Evolutionary conservation across 2,329 filamentous ascomycete genomes (phyloP).

Genomic region (Colletotrichum trifolii): DNA sequence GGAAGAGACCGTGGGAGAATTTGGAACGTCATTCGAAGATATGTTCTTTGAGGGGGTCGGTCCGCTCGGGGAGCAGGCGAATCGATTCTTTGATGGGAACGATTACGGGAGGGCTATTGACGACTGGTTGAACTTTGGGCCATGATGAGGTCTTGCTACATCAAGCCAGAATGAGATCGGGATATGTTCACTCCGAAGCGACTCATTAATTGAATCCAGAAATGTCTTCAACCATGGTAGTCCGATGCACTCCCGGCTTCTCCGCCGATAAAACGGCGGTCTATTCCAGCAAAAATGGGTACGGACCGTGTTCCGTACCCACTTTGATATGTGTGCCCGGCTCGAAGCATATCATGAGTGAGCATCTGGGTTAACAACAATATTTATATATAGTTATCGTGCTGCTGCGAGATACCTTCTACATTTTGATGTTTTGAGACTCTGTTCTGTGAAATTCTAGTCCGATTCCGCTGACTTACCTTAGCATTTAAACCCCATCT

Average conservation of each 20-base stretch:
- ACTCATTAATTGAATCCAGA: too few species aligned
- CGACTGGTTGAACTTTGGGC: constrained; percentile 44
- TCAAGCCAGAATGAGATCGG: background rate
- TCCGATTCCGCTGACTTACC: background rate
- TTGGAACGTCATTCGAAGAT: constrained; percentile 35
- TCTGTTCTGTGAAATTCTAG: too few species aligned
- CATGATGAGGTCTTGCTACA: background rate
- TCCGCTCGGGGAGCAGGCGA: constrained; percentile 40
- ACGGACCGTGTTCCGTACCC: constrained; percentile 24
- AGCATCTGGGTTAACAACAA: background rate
- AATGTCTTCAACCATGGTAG: too few species aligned
- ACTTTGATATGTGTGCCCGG: background rate
- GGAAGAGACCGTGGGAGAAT: background rate
- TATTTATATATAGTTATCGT: too few species aligned
- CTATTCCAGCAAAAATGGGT: background rate
- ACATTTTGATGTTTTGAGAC: too few species aligned
- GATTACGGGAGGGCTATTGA: constrained; percentile 50
- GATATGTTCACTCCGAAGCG: background rate
- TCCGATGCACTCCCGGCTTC: background rate
- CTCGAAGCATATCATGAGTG: background rate
- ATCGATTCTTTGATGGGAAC: constrained; percentile 46
- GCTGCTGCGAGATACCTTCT: too few species aligned
- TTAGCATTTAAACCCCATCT: background rate
- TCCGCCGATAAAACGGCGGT: background rate
- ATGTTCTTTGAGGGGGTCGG: constrained; percentile 40